Evolutionary conservation across 2,329 filamentous ascomycete species (phyloP).

Genomic region (Leptodontidium sp.): DNA sequence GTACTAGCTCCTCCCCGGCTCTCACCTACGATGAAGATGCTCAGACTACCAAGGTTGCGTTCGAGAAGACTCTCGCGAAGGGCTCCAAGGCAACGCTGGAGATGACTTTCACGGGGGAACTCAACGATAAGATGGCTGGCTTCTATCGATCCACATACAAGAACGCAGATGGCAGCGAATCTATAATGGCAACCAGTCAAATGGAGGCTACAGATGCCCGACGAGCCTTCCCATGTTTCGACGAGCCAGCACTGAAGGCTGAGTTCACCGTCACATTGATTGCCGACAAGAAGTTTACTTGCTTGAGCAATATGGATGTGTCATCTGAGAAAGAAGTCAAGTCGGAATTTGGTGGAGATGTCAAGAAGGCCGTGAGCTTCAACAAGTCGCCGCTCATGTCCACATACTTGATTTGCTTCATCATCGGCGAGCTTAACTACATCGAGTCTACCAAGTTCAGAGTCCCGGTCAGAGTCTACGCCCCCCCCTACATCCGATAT

Average conservation of each 20-base stretch:
- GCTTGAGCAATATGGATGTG: slow-evolving; percentile 97
- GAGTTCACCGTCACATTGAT: slow-evolving; percentile 91
- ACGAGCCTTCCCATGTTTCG: slow-evolving; percentile 94
- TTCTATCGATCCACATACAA: slow-evolving; percentile 98
- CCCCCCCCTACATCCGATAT: slow-evolving; percentile 90
- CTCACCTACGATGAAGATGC: slow-evolving; percentile 79
- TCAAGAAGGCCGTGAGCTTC: slow-evolving; percentile 89
- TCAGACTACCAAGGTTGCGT: slow-evolving; percentile 83
- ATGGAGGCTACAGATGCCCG: slow-evolving; percentile 97
- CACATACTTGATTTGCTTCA: slow-evolving; percentile 92
- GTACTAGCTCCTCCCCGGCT: slow-evolving; percentile 67
- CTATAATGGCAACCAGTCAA: slow-evolving; percentile 88
- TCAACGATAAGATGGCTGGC: slow-evolving; percentile 96
- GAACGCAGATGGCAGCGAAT: slow-evolving; percentile 77
- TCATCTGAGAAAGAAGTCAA: slow-evolving; percentile 78
- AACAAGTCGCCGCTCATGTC: slow-evolving; percentile 94
- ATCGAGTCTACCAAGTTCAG: slow-evolving; percentile 93
- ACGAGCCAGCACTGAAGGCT: slow-evolving; percentile 93
- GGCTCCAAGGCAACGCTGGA: slow-evolving; percentile 81
- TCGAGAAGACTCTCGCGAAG: slow-evolving; percentile 75
- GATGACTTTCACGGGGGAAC: slow-evolving; percentile 77
- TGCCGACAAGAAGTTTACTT: slow-evolving; percentile 89
- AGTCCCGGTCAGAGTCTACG: slow-evolving; percentile 92
- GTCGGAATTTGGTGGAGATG: slow-evolving; percentile 66
- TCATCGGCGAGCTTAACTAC: slow-evolving; percentile 92